Evolutionary conservation across 306 rosid genomes (phyloP), one percentile per base, ranked within the genome.

Genomic region (Fragaria nilgerrensis): DNA sequence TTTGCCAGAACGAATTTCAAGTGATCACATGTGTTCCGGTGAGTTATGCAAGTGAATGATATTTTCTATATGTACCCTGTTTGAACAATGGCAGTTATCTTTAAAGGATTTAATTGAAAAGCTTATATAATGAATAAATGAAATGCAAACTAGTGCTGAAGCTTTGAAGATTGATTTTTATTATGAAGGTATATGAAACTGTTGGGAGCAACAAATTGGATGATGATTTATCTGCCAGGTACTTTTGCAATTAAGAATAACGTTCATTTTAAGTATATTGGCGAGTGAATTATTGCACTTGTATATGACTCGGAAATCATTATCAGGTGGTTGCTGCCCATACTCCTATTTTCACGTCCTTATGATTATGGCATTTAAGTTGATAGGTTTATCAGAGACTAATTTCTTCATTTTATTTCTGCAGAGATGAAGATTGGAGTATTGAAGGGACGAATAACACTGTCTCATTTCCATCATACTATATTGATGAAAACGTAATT

Each of bases 1-100:
- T 95, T 79, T 95, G 99, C 90, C 99, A 92, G 92, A 88, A 95
- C 62, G 99, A 95, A 84, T 92, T 92, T 85, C 99, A 92, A 86
- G 79, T 95, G 79, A 92, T 95, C 84, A 95, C 99, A 47, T 95
- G 97, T 82, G 92, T 95, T 87, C 98, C 99, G 27, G 99, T 95
- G 90, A 95, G 99, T 89, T 85, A 76, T 82, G 82, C 77, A 63
- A 82, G 76, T 64, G 75, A 78, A 77, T 37, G 80, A 78, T 83
- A 34, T 58, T 37, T 61, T 50, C 41, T 2, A 10, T 58, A 47
- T 20, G 29, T 45, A 47, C 25, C 65, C 66, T 72, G 32, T 34
- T 73, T 20, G 10, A 52, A 48, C 37, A 74, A 44, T 77, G 7
- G 64, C 50, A 70, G 56, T 56, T 73, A 15, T 72, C 17, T 70